A percentile compares a stretch with the other conserved stretches of the same genome.
These are phyloP conservation scores for Lipomyces starkeyi DNA, from an alignment of 805 yeast species.

Conservation along the genomic window DNA sequence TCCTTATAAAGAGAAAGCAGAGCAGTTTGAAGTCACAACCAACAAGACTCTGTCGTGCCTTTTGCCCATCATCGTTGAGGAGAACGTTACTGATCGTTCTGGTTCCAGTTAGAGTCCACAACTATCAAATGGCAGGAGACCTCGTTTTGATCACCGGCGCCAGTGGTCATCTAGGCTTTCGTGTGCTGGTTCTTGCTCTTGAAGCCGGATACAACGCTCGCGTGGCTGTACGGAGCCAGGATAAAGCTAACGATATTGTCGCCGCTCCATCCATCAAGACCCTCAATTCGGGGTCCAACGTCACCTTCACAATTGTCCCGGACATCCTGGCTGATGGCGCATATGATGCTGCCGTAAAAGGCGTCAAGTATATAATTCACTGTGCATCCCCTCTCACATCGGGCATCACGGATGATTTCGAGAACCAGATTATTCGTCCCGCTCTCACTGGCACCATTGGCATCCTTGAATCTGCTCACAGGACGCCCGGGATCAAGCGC, in stretches of 20 bases:
- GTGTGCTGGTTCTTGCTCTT: constrained; percentile 50
- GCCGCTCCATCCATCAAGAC: constrained; percentile 38
- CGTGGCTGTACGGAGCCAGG: constrained; percentile 54
- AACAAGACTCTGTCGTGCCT: neutral
- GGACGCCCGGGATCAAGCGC: constrained; percentile 48
- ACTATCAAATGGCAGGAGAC: neutral
- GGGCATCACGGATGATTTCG: constrained; percentile 42
- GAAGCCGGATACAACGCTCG: constrained; percentile 51
- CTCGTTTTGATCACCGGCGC: constrained; percentile 56
- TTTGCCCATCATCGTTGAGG: no score
- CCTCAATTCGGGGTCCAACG: constrained; percentile 28
- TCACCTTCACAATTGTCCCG: constrained; percentile 13
- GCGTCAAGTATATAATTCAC: constrained; percentile 12
- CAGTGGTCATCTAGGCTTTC: constrained; percentile 58
- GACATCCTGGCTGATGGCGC: constrained; percentile 20
- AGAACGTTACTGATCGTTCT: neutral
- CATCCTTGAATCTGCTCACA: constrained; percentile 50
- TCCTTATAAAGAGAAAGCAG: no score
- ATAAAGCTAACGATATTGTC: constrained; percentile 46
- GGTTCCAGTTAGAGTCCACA: no score
- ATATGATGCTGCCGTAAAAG: constrained; percentile 18
- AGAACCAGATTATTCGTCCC: constrained; percentile 53
- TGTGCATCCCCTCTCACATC: constrained; percentile 27
- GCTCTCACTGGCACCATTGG: constrained; percentile 56
- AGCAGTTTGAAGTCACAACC: no score